These are phyloP conservation scores for Candida fluviatilis DNA, from an alignment of 805 yeast species.

Conservation along the genomic window DNA sequence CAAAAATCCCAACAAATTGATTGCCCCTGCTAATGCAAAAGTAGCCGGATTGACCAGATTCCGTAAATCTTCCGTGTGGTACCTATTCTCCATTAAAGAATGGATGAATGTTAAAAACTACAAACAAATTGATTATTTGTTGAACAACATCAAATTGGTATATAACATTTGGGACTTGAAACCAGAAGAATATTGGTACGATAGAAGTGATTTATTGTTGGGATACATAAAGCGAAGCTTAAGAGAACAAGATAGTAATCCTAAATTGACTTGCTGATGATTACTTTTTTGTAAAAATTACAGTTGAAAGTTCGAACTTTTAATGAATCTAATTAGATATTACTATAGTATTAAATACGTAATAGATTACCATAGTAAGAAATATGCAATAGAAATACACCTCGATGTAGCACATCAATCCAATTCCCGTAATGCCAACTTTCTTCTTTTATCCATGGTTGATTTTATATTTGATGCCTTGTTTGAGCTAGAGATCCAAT, in stretches of 20 bases:
- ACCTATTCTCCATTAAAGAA: slow-evolving; percentile 66
- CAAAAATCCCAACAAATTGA: slow-evolving; percentile 31
- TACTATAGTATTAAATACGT: background rate
- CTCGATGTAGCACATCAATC: slow-evolving; percentile 16
- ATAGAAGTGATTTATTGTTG: slow-evolving; percentile 26
- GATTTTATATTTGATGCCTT: slow-evolving; percentile 16
- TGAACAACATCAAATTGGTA: slow-evolving; percentile 22
- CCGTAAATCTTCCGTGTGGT: slow-evolving; percentile 78
- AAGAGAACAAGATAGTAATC: slow-evolving; percentile 1
- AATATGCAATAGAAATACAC: background rate
- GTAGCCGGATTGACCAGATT: slow-evolving; percentile 54
- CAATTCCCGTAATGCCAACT: slow-evolving; percentile 37
- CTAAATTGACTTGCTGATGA: background rate
- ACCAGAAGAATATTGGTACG: slow-evolving; percentile 25
- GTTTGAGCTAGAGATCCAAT: slow-evolving; percentile 18
- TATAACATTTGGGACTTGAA: slow-evolving; percentile 16
- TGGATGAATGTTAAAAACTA: slow-evolving; percentile 41
- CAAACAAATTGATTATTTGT: slow-evolving; percentile 21
- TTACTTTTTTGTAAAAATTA: background rate
- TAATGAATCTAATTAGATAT: background rate
- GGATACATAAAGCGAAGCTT: slow-evolving; percentile 11
- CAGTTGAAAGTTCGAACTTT: too few relatives aligned
- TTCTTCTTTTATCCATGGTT: slow-evolving; percentile 37
- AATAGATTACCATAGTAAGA: background rate
- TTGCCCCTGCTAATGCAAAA: slow-evolving; percentile 31